Evolutionary conservation across 257 asterid genomes (phyloP), one percentile per base, ranked within the genome.

Genomic region (Solanum tarijense): DNA sequence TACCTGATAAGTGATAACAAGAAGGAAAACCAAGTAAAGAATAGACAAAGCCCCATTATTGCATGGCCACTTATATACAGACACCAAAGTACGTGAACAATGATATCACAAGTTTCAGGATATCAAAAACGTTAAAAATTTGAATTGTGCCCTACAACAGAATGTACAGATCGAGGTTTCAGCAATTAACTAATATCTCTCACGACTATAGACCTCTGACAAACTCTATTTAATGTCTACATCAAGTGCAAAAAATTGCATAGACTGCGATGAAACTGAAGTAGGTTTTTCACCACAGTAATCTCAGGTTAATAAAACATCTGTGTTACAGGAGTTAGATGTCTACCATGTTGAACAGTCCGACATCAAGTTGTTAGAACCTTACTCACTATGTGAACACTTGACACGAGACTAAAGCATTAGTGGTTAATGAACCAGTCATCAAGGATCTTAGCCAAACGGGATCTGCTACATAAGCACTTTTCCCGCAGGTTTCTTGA

Each of bases 1-100:
- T 91, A 94, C 83, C 98, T 94, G 92, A 86, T 29, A 89, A 87
- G 65, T 94, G 92, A 86, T 29, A 89, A 88, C 72, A 86, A n/a
- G 60, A 55, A 88, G 68, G 71, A 65, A 74, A 62, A 84, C 83
- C 41, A 55, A 69, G 83, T 41, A 43, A 85, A 85, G 60, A 46
- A 41, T 55, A 38, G 68, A 81, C 35, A 18, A 38, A 52, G 36
- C 29, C 69, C 66, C 65, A 72, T 36, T 46, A 21, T 32, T 25
- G 79, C 52, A n/a, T 62, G 66, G 34, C 46, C 31, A 82, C 43
- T 48, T 31, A 31, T 29, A 48, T 20, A 82, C 21, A 31, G 86
- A 82, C 86, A 82, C 86, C 69, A 82, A 29, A 76, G 18, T 13
- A 55, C 18, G 43, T 82, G 85, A 35, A 79, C 27, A 46, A n/a